Conservation (phyloP, 148 eudicot species). For the Agrostemma githago region DNA sequence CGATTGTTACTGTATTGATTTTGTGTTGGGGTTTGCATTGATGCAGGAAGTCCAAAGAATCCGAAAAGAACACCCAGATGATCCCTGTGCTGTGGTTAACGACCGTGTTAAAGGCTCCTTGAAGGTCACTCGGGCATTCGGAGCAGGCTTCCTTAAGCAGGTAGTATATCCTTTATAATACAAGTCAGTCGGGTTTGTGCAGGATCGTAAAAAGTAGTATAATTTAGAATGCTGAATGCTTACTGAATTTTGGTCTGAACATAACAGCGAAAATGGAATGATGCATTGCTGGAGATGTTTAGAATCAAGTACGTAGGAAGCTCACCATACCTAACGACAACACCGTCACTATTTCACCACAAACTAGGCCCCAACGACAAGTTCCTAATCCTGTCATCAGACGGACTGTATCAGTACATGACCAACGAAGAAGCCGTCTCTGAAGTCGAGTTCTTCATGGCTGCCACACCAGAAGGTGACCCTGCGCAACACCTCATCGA, state of each 20-base stretch:
- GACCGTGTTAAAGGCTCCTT: conserved; percentile 93
- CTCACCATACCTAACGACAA: conserved; percentile 65
- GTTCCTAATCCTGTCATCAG: conserved; percentile 81
- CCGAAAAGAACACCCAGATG: conserved; percentile 65
- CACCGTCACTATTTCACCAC: conserved; percentile 67
- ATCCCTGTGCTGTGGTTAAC: conserved; percentile 57
- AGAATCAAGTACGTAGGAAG: conserved; percentile 65
- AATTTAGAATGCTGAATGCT: too few relatives aligned
- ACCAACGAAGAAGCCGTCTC: conserved; percentile 76
- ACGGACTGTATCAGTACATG: conserved; percentile 90
- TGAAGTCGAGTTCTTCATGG: conserved; percentile 66
- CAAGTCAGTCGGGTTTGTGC: too few relatives aligned
- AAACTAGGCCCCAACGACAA: conserved; percentile 54
- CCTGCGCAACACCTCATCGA: conserved; percentile 91
- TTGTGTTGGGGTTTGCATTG: conserved; percentile 9
- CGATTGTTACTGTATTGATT: background rate
- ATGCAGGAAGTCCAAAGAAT: conserved; percentile 79
- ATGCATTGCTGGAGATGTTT: conserved; percentile 71
- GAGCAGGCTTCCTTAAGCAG: conserved; percentile 97
- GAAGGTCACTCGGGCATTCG: conserved; percentile 95
- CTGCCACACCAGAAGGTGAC: conserved; percentile 73
- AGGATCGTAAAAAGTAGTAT: background rate
- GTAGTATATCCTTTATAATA: conserved; percentile 22
- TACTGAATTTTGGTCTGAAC: background rate
- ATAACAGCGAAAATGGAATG: conserved; percentile 83